Conservation (phyloP, 495 filamentous ascomycete species). For the Copromyces sp. region DNA sequence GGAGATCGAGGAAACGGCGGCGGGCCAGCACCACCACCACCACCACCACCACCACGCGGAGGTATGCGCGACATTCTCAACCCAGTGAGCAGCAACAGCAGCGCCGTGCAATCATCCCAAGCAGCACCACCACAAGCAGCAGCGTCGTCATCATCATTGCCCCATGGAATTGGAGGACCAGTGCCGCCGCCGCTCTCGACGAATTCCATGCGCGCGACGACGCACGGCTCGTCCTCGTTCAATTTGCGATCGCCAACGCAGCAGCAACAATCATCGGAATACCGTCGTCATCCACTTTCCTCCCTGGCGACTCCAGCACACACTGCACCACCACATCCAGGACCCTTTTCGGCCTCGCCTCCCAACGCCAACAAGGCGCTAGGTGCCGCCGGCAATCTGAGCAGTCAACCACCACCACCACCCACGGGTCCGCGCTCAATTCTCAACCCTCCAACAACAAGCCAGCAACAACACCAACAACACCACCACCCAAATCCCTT, state of each 20-base stretch:
- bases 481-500: slow-evolving; percentile 14
- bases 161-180: slow-evolving; percentile 5
- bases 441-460: slow-evolving; percentile 11
- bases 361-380: slow-evolving; percentile 11
- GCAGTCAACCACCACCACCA: not conserved
- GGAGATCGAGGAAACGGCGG: slow-evolving; percentile 14
- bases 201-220: not conserved
- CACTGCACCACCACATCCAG: not conserved
- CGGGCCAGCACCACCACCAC: not conserved
- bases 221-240: slow-evolving; percentile 15
- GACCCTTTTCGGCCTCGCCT: slow-evolving; percentile 15
- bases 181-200: not conserved
- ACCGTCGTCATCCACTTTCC: not conserved
- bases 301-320: not conserved
- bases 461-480: not conserved
- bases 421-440: slow-evolving; percentile 20
- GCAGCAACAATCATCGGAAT: slow-evolving; percentile 21
- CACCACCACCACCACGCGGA: slow-evolving; percentile 9
- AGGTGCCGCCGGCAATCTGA: not conserved
- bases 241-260: slow-evolving; percentile 31
- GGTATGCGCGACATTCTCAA: slow-evolving; percentile 31
- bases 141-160: slow-evolving; percentile 17
- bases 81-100: slow-evolving; percentile 20
- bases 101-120: slow-evolving; percentile 6
- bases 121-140: slow-evolving; percentile 7